Percentiles rank a stretch among this genome's conserved stretches.
Conservation (phyloP, 495 filamentous ascomycete species). For the Lophium mytilinum region DNA sequence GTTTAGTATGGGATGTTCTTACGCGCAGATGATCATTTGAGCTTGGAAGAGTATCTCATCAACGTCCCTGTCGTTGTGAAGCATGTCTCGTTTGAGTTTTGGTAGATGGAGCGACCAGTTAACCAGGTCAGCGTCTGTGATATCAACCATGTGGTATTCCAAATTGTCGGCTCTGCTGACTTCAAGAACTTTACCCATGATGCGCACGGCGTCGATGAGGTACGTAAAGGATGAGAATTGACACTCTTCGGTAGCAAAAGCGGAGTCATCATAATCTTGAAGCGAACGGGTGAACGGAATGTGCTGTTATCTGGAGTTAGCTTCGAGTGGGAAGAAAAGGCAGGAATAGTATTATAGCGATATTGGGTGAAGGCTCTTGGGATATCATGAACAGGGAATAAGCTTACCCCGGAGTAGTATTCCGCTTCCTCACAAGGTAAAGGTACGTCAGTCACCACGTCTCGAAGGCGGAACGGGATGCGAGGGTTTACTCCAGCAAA, state of each 20-base stretch:
- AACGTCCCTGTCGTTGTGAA: constrained; percentile 57
- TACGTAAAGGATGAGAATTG: constrained; percentile 74
- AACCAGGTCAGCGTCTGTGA: constrained; percentile 65
- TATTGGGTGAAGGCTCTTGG: neutral
- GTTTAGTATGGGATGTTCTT: neutral
- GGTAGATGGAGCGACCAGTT: constrained; percentile 82
- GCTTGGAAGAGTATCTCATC: constrained; percentile 93
- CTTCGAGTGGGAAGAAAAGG: neutral
- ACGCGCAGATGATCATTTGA: constrained; percentile 68
- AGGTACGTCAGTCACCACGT: constrained; percentile 31
- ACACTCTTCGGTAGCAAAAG: constrained; percentile 51
- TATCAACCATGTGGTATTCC: constrained; percentile 32
- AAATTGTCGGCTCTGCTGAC: constrained; percentile 26
- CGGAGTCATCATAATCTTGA: constrained; percentile 62
- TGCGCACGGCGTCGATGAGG: constrained; percentile 52
- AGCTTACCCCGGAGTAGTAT: constrained; percentile 38
- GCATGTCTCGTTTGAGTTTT: constrained; percentile 59
- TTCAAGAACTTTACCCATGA: constrained; percentile 65
- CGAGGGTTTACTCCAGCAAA: constrained; percentile 37
- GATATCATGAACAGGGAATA: neutral
- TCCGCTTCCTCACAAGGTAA: constrained; percentile 74
- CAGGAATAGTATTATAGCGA: neutral
- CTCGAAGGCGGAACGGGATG: constrained; percentile 32
- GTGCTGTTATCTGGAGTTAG: constrained; percentile 35
- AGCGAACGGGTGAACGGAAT: constrained; percentile 55